A percentile compares a stretch with the other conserved stretches of the same genome.
These are phyloP conservation scores for Solanum paucissectum DNA, from an alignment of 257 asterid genomes.

Conservation along the genomic window DNA sequence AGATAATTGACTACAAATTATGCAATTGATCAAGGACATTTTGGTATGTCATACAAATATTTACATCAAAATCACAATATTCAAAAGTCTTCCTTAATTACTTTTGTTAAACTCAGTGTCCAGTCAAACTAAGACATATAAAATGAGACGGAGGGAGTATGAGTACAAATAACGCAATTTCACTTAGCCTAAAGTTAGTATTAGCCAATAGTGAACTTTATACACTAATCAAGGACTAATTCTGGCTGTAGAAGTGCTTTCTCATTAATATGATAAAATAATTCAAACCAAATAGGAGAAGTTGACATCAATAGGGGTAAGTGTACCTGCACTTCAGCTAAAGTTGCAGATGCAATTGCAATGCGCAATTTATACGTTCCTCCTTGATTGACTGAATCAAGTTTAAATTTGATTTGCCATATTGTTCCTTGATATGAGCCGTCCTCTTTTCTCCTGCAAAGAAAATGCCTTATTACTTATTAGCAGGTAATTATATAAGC, in stretches of 20 bases:
- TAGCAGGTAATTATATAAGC: not conserved
- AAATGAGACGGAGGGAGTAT: not conserved
- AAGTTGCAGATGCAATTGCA: conserved; percentile 71
- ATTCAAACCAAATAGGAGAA: not conserved
- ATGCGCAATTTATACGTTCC: conserved; percentile 53
- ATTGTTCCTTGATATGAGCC: conserved; percentile 58
- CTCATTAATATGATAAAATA: not conserved
- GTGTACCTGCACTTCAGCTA: conserved; percentile 63
- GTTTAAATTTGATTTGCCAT: conserved; percentile 70
- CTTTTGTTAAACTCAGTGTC: too few relatives aligned
- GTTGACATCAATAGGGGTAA: not conserved
- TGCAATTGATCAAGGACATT: not conserved
- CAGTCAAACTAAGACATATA: too few relatives aligned
- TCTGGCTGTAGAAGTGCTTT: not conserved
- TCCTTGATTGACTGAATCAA: conserved; percentile 17
- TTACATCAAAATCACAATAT: too few relatives aligned
- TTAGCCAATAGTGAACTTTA: not conserved
- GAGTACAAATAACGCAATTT: not conserved
- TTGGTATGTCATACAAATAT: not conserved
- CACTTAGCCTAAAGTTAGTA: not conserved
- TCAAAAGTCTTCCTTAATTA: too few relatives aligned
- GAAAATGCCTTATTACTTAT: not conserved
- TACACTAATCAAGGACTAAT: not conserved
- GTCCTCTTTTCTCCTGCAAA: conserved; percentile 38
- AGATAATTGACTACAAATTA: not conserved